Conservation (phyloP, 805 yeast genomes). For the Komagataella ulmi region DNA sequence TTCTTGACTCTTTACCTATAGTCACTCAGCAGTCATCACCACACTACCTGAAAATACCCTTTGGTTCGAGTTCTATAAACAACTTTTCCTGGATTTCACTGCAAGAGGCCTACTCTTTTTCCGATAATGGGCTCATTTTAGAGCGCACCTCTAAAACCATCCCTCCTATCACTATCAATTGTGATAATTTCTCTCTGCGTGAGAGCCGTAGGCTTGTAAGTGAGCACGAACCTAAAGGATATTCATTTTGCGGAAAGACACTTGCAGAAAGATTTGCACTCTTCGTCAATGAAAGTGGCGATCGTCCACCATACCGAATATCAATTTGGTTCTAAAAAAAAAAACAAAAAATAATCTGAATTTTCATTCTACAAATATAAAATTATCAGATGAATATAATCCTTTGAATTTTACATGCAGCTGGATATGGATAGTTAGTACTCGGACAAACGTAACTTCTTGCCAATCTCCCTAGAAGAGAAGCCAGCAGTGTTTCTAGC, state of each 20-base stretch:
- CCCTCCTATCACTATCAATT: neutral
- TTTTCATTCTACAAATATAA: neutral
- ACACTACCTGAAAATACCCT: neutral
- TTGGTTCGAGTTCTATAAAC: neutral
- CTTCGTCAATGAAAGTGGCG: neutral
- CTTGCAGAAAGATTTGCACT: neutral
- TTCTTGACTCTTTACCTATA: neutral
- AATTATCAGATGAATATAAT: neutral
- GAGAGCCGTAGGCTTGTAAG: neutral
- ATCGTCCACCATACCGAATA: neutral
- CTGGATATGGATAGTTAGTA: slow-evolving; percentile 18
- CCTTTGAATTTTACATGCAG: neutral
- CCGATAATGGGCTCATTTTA: neutral
- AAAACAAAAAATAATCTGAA: too few species aligned
- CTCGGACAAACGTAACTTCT: slow-evolving; percentile 50
- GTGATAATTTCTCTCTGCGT: neutral
- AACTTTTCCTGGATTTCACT: neutral
- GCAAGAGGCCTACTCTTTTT: neutral
- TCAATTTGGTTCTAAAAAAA: neutral
- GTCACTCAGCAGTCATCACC: neutral
- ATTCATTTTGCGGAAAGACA: neutral
- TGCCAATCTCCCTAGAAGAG: slow-evolving; percentile 40
- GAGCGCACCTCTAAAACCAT: neutral
- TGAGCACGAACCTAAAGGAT: neutral
- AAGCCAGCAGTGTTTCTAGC: slow-evolving; percentile 10